Conservation (phyloP, 225 moss, liverwort and hornwort genomes). For the Lunularia cruciata region DNA sequence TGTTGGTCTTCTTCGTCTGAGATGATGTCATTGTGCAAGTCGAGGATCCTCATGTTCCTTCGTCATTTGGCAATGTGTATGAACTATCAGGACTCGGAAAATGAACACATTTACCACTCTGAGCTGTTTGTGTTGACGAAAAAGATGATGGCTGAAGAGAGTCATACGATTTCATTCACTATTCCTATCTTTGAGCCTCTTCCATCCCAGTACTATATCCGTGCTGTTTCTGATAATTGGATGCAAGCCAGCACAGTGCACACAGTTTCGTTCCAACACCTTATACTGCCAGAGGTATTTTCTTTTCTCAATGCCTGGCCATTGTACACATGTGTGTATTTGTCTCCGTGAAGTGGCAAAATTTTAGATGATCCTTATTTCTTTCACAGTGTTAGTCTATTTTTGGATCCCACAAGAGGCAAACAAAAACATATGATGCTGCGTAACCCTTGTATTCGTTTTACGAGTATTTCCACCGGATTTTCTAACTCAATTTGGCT, state of each 20-base stretch:
- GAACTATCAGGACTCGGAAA: constrained; percentile 96
- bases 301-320: not conserved
- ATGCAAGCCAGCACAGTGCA: constrained; percentile 78
- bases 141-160: constrained; percentile 86
- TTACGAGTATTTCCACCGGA: no score
- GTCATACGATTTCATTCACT: constrained; percentile 81
- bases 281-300: constrained; percentile 89
- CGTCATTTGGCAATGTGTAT: no score
- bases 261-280: constrained; percentile 92
- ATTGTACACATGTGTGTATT: no score
- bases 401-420: no score
- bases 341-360: no score
- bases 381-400: not conserved
- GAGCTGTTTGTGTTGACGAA: constrained; percentile 82
- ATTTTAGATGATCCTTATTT: no score
- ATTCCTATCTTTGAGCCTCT: constrained; percentile 98
- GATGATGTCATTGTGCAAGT: no score
- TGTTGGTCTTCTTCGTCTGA: no score
- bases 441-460: not conserved
- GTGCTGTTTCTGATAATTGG: constrained; percentile 95
- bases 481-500: no score
- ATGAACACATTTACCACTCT: constrained; percentile 98
- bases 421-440: not conserved
- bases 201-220: constrained; percentile 93
- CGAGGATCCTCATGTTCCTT: not conserved